Percentiles rank a stretch among this genome's conserved stretches.
Conservation (phyloP, 306 rosid species). For the Abrus pulchellus region DNA sequence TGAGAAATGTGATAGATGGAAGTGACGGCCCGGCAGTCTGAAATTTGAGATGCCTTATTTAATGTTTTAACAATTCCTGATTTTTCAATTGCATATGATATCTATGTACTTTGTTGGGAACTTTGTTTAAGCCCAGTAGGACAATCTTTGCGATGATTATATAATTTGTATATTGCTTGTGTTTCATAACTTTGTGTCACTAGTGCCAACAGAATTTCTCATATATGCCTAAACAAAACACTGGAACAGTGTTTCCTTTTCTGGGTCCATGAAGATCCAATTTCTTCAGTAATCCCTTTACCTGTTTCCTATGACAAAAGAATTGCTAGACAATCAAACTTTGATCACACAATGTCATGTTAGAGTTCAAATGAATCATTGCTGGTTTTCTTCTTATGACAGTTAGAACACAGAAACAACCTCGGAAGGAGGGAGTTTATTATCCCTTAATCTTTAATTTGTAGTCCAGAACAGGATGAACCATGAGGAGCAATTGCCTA, state of each 20-base stretch:
- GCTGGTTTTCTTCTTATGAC: not conserved
- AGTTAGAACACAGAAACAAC: conserved; percentile 9
- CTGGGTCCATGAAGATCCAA: conserved; percentile 30
- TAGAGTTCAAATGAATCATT: conserved; percentile 15
- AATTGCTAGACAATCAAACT: not conserved
- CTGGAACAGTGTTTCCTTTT: conserved; percentile 2
- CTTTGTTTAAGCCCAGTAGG: not conserved
- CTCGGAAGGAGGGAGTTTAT: not conserved
- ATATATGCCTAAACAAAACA: conserved; percentile 14
- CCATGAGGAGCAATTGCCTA: not conserved
- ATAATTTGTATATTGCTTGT: not conserved
- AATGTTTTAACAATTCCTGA: conserved; percentile 5
- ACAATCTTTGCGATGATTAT: not conserved
- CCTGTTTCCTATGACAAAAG: conserved; percentile 18
- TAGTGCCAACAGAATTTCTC: conserved; percentile 18
- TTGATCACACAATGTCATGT: not conserved
- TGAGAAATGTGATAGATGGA: conserved; percentile 16
- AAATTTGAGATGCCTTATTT: conserved; percentile 36
- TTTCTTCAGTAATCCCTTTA: not conserved
- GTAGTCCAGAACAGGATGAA: not conserved
- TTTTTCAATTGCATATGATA: conserved; percentile 13
- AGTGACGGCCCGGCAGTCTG: conserved; percentile 1
- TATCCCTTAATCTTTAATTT: conserved; percentile 12
- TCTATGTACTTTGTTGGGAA: not conserved
- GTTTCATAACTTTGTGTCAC: not conserved